phyloP scores from a whole-genome alignment of 345 rosid species.

The Pistacia atlantica region DNA sequence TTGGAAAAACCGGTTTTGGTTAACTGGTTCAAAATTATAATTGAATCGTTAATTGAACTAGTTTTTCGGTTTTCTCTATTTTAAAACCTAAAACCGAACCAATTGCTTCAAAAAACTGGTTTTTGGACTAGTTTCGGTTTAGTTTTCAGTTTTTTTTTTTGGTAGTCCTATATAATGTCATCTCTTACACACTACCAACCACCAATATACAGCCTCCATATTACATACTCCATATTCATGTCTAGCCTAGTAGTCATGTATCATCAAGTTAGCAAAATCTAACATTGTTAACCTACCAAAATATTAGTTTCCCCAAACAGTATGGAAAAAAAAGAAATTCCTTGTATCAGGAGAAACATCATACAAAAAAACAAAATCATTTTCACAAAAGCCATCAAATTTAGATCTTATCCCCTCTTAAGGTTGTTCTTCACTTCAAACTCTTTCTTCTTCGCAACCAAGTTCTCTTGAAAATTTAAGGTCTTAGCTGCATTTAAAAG shows the following conservation, averaged over 20 bases:
- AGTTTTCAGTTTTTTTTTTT: too few relatives aligned
- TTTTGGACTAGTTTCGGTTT: too few relatives aligned
- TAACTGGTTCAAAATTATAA: too few relatives aligned
- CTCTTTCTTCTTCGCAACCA: slow-evolving; percentile 32
- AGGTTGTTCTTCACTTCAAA: not conserved
- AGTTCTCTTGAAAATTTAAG: slow-evolving; percentile 50
- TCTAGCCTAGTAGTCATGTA: slow-evolving; percentile 11
- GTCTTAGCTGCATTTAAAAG: slow-evolving; percentile 80
- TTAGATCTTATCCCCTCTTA: slow-evolving; percentile 2
- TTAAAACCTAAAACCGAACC: too few relatives aligned
- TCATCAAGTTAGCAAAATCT: slow-evolving; percentile 31
- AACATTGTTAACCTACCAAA: slow-evolving; percentile 34
- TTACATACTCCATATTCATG: slow-evolving; percentile 4
- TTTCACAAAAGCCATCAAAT: slow-evolving; percentile 1
- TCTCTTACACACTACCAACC: slow-evolving; percentile 18
- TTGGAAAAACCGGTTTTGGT: too few relatives aligned
- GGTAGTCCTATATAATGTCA: not conserved
- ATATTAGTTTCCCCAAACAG: slow-evolving; percentile 16
- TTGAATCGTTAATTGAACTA: too few relatives aligned
- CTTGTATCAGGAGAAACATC: not conserved
- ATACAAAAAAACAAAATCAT: slow-evolving; percentile 8
- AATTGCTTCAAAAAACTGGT: too few relatives aligned
- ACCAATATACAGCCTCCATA: slow-evolving; percentile 26
- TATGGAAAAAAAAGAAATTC: slow-evolving; percentile 18
- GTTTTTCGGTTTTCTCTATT: too few relatives aligned